Evolutionary conservation across 208 protist genomes (phyloP).

Genomic region (Porcisia hertigi): DNA sequence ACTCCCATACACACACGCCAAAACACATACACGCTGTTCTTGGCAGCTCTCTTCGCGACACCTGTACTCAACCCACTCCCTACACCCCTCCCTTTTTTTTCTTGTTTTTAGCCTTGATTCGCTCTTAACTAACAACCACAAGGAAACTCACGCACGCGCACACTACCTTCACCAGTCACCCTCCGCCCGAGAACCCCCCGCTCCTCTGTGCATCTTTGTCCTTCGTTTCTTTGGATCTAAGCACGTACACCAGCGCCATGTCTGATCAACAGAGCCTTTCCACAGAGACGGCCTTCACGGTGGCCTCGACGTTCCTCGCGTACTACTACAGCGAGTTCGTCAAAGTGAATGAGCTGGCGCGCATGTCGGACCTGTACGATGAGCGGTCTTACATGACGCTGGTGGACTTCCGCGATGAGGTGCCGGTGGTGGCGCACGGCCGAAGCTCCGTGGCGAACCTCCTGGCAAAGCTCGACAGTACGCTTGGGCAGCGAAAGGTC

Average conservation of each 20-base stretch:
- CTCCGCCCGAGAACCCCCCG: no score
- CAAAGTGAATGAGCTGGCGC: slow-evolving; percentile 39
- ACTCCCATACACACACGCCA: neutral
- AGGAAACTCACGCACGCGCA: neutral
- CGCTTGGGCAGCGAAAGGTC: slow-evolving; percentile 71
- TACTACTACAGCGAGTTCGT: slow-evolving; percentile 86
- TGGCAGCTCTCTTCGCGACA: neutral
- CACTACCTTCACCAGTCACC: neutral
- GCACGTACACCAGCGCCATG: slow-evolving; percentile 8
- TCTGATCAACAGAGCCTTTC: slow-evolving; percentile 31
- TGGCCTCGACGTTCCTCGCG: slow-evolving; percentile 74
- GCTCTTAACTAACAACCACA: neutral
- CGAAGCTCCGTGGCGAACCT: slow-evolving; percentile 52
- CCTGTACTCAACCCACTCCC: neutral
- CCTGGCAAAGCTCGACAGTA: slow-evolving; percentile 49
- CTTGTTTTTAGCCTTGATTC: slow-evolving; percentile 3
- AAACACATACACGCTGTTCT: neutral
- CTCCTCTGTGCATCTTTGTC: no score
- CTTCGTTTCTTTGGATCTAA: neutral
- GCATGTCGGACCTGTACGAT: slow-evolving; percentile 69
- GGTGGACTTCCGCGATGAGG: slow-evolving; percentile 59
- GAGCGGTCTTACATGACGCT: slow-evolving; percentile 60
- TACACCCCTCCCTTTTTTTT: slow-evolving; percentile 15
- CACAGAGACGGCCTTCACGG: slow-evolving; percentile 42
- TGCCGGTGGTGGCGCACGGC: slow-evolving; percentile 49